Base-by-base conservation (phyloP, 176 grass and related monocot genomes). In the Dactylis glomerata region DNA sequence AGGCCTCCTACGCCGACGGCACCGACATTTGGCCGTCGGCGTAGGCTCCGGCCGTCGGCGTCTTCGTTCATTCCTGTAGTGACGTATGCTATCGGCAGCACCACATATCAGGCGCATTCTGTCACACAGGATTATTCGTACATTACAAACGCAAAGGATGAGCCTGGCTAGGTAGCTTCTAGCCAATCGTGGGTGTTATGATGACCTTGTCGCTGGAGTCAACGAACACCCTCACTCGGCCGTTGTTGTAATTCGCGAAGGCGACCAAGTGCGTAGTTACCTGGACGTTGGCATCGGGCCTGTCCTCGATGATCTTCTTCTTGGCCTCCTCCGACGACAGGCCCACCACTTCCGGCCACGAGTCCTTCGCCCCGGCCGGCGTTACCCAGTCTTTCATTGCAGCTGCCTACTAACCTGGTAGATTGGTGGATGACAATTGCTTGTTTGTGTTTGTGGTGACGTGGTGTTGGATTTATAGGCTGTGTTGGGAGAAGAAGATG, bases 321-420 rank as follows among this genome's bases (percentile, higher is more conserved):
- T 76, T 86, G 6, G 86, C 83, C 57, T 62, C 86, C 84, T 86
- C 83, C 44, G 79, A 82, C 58, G 86, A 69, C 19, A 71, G 7
- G 56, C 90, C 86, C 6, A 92, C 83, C 33, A 86, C 7, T 75
- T 92, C 86, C 45, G 90, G 90, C 90, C 86, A 89, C 13, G 75
- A 82, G 24, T 68, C 32, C 76, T 75, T 86, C 0, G 44, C 11
- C 44, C 3, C 10, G 7, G 0, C 6, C 0, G 30, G 27, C 8
- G 16, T 37, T 61, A 27, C 50, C 32, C 78, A 32, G 1, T 22
- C 28, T 52, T 82, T 86, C 89, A 88, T 90, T 10, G 40, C 62
- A 22, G 33, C 31, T 30, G n/a, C n/a, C n/a, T n/a, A 2, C 2
- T 37, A 12, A 12, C n/a, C n/a, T 23, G 22, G 68, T 24, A 72